A percentile compares a stretch with the other conserved stretches of the same genome.
phyloP scores from a whole-genome alignment of 225 moss, liverwort and hornwort genomes.

The Physcomitrium patens region DNA sequence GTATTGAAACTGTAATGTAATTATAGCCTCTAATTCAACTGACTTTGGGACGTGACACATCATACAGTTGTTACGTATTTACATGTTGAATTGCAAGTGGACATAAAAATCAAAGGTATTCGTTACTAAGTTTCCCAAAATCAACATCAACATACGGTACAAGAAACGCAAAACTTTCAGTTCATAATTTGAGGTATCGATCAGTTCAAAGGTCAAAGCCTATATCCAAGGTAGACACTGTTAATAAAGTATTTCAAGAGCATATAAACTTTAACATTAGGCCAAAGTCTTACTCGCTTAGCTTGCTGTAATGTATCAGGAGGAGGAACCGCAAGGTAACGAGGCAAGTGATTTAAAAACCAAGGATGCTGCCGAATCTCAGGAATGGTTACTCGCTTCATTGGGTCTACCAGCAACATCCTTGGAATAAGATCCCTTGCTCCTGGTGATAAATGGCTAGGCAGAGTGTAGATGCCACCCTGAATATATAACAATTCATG shows the following conservation, averaged over 20 bases:
- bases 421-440: constrained; percentile 64
- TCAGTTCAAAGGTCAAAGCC: constrained; percentile 2
- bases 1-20: no score
- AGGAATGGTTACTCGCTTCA: constrained; percentile 63
- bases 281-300: constrained; percentile 42
- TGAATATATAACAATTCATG: constrained; percentile 31
- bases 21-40: no score
- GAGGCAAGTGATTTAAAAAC: constrained; percentile 55
- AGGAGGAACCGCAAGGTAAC: constrained; percentile 61
- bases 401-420: constrained; percentile 63
- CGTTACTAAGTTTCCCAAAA: no score
- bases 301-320: constrained; percentile 65
- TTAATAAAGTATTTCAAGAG: neutral
- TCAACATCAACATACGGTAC: neutral
- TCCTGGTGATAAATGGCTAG: constrained; percentile 60
- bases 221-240: neutral
- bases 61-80: no score
- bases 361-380: constrained; percentile 59
- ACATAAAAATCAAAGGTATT: no score
- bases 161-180: neutral
- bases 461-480: constrained; percentile 64
- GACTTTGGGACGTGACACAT: no score
- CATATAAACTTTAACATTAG: neutral
- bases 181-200: neutral
- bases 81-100: no score